Evolutionary conservation across 345 rosid species (phyloP), one percentile per base, ranked within the genome.

Genomic region (Lepidium aucheri): DNA sequence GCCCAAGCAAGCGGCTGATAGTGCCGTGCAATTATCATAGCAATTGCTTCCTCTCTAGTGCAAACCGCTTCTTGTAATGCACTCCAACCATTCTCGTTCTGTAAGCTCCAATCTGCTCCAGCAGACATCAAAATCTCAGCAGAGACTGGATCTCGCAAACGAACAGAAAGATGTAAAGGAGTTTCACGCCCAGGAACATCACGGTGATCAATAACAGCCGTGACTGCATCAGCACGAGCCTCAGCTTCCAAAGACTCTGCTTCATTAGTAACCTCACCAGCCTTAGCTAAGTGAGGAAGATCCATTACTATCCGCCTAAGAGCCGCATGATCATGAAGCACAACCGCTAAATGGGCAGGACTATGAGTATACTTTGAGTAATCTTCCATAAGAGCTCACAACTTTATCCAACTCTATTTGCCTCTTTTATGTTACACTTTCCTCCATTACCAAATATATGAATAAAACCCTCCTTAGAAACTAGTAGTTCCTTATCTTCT

Each of bases 1-100:
- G 87, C 96, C 99, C 99, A 95, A 45, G 99, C 99, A 59, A 91
- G 88, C 24, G 97, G 99, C 82, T 91, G 97, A 60, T 91, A 95
- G 71, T 89, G 95, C 60, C 91, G 72, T 5, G 95, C 95, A 64
- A 95, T 89, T 34, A 87, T 84, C 93, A 91, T 76, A 34, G 99
- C 95, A 6, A 95, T 89, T 0, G 86, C 76, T 67, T 95, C 99
- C 77, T 95, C 99, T 54, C 93, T 82, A 18, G 91, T 85, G 76
- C 99, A 95, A n/a, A 95, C 96, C 0, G 99, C 97, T 83, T 94
- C 99, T 73, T 94, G 97, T 53, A 94, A 80, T 9, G 97, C 99
- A 68, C 96, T 94, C 99, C 99, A 95, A 35, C 99, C 99, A 71
- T 90, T 84, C 78, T 95, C 99, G 74, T 95, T 95, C 77, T 91